phyloP scores from a whole-genome alignment of 1,284 basidiomycete species.

The Ustilago cynodontis region DNA sequence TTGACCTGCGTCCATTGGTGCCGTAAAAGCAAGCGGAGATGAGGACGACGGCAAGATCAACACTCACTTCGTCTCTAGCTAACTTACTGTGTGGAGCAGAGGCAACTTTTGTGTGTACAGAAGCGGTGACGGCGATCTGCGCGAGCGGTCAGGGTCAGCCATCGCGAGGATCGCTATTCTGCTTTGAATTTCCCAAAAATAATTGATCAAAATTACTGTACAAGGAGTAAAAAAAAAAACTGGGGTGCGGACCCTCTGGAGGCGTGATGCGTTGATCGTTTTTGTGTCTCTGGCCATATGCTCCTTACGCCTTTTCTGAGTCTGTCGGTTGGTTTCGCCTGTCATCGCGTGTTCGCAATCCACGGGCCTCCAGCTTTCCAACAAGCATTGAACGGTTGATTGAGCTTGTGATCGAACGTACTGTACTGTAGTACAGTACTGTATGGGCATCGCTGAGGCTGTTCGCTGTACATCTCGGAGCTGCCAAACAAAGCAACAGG shows the following conservation, averaged over 20 bases:
- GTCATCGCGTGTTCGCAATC: neutral
- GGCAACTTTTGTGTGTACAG: no score
- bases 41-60: no score
- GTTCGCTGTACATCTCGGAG: no score
- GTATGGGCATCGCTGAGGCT: no score
- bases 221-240: neutral
- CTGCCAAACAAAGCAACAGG: neutral
- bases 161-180: slow-evolving; percentile 1
- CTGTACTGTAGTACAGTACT: neutral
- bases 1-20: no score
- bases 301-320: neutral
- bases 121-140: slow-evolving; percentile 18
- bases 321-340: neutral
- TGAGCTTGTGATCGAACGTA: no score
- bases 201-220: neutral
- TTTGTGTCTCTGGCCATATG: neutral
- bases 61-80: no score
- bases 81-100: no score
- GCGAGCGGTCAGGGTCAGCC: neutral
- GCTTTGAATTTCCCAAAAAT: neutral
- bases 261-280: no score
- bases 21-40: neutral
- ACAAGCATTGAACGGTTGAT: no score
- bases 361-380: neutral
- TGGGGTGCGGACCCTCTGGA: no score